Base-by-base conservation (phyloP, 768 basidiomycete genomes). In the Kwoniella heveanensis region DNA sequence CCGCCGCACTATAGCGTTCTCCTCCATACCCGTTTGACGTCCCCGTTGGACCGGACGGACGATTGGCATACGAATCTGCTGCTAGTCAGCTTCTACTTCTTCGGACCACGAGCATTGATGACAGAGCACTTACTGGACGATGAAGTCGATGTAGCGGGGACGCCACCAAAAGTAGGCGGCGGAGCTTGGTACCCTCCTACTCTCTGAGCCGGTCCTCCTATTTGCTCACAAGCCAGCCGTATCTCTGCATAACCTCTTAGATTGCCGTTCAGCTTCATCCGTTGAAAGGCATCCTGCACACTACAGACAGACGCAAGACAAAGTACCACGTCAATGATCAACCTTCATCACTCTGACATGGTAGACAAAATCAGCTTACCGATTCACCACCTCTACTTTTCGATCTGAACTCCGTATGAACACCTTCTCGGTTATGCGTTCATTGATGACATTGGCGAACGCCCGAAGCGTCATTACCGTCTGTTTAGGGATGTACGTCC, bases 101-200 rank as follows among this genome's bases (percentile, higher is more conserved):
- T 24, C 57, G 7, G 48, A 2, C 27, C n/a, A n/a, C n/a, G 5
- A 10, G 15, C 21, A 19, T 2, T 32, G 58, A 44, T 21, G 2
- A 21, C 27, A 36, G 19, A 25, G 8, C 22, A 60, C 51, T 49
- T 19, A 53, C 59, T 60, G 57, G 21, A 27, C 13, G 19, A 37
- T 55, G 27, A 25, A 44, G 13, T 22, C 47, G 57, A 37, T 0
- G 58, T 17, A 21, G 48, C 39, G 13, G 62, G 60, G n/a, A 68
- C 67, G 25, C 69, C 69, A 15, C 74, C 71, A 47, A 73, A 73
- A 1, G 69, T 75, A 8, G 73, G 70, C 9, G 66, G 32, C 5
- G 65, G 67, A 17, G 26, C 46, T 22, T 63, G 37, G 29, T 61
- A 59, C 5, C n/a, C 36, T 36, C 39, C 39, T 25, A 55, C 9